A percentile compares a stretch with the other conserved stretches of the same genome.
Conservation (phyloP, 2,329 filamentous ascomycete genomes). For the Apiospora rasikravindrae region DNA sequence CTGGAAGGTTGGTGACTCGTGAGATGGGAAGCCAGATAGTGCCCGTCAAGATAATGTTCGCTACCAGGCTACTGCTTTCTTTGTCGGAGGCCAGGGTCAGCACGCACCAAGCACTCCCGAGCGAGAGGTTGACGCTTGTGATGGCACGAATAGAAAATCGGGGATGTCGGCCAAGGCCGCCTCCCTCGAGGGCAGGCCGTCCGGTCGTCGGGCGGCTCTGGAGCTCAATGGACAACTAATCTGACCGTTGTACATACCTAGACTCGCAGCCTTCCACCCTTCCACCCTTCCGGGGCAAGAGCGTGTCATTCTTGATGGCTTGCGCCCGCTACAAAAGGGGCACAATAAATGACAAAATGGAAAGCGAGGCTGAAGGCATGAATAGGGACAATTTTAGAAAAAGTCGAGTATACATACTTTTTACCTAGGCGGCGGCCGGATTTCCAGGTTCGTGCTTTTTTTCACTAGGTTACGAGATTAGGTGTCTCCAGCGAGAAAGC, state of each 20-base stretch:
- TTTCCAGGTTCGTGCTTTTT: neutral
- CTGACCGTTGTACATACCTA: neutral
- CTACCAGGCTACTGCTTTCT: neutral
- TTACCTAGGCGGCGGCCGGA: no score
- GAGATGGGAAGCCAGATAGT: neutral
- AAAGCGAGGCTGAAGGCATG: neutral
- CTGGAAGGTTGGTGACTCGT: slow-evolving; percentile 5
- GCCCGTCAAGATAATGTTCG: neutral
- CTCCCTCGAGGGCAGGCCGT: neutral
- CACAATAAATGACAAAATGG: neutral
- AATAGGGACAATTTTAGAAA: slow-evolving; percentile 2
- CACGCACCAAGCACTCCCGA: neutral
- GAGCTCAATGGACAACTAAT: neutral
- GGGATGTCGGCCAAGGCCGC: neutral
- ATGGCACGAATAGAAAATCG: neutral
- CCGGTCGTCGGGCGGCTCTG: neutral
- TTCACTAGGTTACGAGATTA: slow-evolving; percentile 8
- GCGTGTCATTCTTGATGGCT: neutral
- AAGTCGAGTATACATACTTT: neutral
- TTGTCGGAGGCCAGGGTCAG: neutral
- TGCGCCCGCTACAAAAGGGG: neutral
- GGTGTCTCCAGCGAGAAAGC: neutral
- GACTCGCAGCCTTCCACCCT: neutral
- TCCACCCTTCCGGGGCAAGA: neutral
- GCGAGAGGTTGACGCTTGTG: neutral